Conservation (phyloP, 129 eudicot species). For the Scalesia atractyloides region DNA sequence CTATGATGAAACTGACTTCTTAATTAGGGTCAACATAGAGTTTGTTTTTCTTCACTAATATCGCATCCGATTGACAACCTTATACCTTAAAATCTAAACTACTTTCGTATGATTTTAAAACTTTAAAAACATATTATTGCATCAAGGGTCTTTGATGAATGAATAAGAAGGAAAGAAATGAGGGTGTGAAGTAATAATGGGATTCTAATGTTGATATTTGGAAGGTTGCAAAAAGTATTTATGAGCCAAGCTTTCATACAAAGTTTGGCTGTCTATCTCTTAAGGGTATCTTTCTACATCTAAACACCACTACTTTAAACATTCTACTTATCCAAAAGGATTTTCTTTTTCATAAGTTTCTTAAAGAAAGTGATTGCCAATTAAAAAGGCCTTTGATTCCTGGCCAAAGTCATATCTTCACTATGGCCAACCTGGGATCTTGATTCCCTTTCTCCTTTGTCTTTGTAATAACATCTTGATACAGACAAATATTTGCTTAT, state of each 20-base stretch:
- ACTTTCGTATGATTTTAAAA: background rate
- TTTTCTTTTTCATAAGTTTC: slow-evolving; percentile 41
- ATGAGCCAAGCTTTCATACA: slow-evolving; percentile 36
- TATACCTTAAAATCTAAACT: background rate
- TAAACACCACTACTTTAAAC: slow-evolving; percentile 45
- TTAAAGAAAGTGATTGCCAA: slow-evolving; percentile 35
- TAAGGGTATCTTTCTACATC: slow-evolving; percentile 44
- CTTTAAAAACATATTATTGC: background rate
- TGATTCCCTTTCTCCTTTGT: slow-evolving; percentile 34
- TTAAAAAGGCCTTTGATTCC: slow-evolving; percentile 44
- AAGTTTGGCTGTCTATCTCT: slow-evolving; percentile 45
- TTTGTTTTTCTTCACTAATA: no score
- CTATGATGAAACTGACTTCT: background rate
- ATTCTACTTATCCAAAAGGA: slow-evolving; percentile 45
- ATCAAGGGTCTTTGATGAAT: background rate
- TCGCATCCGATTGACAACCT: background rate
- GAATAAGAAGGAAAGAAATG: background rate
- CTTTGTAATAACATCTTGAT: slow-evolving; percentile 13
- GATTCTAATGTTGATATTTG: slow-evolving; percentile 26
- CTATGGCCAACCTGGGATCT: slow-evolving; percentile 48
- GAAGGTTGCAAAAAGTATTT: slow-evolving; percentile 34
- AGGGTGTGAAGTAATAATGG: slow-evolving; percentile 11
- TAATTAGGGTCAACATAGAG: background rate
- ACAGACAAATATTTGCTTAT: slow-evolving; percentile 15
- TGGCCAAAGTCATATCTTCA: slow-evolving; percentile 52